Evolutionary conservation across 148 eudicot species (phyloP).

Genomic region (Rhododendron vialii): DNA sequence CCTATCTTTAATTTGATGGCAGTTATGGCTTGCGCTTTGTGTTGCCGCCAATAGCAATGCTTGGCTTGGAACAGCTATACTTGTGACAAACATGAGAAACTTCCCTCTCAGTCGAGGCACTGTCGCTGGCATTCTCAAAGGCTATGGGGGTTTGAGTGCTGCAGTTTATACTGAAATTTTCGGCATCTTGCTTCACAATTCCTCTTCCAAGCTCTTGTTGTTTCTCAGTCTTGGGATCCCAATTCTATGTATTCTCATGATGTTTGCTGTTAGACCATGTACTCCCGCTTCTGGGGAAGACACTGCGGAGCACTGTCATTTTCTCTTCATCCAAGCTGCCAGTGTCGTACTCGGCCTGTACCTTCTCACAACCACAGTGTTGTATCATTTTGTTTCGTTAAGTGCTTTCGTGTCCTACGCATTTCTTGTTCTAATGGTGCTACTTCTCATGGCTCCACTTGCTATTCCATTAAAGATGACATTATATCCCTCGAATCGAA

Average conservation of each 20-base stretch:
- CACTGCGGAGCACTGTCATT: conserved; percentile 55
- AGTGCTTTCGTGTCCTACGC: conserved; percentile 35
- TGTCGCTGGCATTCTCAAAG: conserved; percentile 84
- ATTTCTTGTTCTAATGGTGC: conserved; percentile 51
- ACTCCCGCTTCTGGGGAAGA: conserved; percentile 71
- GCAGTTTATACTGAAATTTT: conserved; percentile 78
- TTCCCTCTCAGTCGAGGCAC: conserved; percentile 81
- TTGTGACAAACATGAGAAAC: conserved; percentile 92
- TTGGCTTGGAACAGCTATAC: conserved; percentile 76
- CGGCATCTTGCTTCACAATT: conserved; percentile 43
- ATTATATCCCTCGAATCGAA: conserved; percentile 36
- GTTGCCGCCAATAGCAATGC: conserved; percentile 80
- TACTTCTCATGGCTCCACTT: conserved; percentile 78
- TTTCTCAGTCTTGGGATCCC: conserved; percentile 80
- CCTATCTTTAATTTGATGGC: conserved; percentile 16
- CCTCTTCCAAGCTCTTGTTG: conserved; percentile 57
- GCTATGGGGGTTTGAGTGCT: conserved; percentile 78
- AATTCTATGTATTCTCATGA: conserved; percentile 45
- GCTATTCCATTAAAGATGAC: conserved; percentile 86
- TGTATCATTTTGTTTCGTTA: conserved; percentile 38
- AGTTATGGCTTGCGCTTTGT: conserved; percentile 81
- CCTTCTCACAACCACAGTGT: conserved; percentile 54
- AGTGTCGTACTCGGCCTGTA: conserved; percentile 69
- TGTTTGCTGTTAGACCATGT: conserved; percentile 78
- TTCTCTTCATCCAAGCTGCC: conserved; percentile 68